Percentiles rank a stretch among this genome's conserved stretches.
These are phyloP conservation scores for Phytopythium litorale DNA, from an alignment of 352 stramenopile genomes.

Conservation along the genomic window DNA sequence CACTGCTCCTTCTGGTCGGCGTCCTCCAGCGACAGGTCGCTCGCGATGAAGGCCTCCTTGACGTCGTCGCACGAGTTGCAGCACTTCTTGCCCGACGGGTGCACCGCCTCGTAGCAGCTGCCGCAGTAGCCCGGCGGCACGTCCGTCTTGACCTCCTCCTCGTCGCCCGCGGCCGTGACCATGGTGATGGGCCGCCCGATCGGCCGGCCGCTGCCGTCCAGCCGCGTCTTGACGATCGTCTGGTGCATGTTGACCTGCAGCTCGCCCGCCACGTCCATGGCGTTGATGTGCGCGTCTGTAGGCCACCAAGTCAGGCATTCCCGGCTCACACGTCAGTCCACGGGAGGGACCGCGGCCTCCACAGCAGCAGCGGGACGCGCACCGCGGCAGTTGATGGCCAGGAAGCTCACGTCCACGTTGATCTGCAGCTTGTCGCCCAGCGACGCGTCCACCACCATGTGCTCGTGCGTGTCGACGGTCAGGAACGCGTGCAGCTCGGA, in stretches of 20 bases:
- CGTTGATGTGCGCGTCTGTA: slow-evolving; percentile 95
- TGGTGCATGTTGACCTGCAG: slow-evolving; percentile 97
- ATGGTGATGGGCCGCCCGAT: slow-evolving; percentile 60
- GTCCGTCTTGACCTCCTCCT: slow-evolving; percentile 32
- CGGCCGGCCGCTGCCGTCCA: slow-evolving; percentile 68
- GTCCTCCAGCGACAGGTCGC: slow-evolving; percentile 66
- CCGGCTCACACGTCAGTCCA: neutral
- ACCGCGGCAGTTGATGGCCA: slow-evolving; percentile 92
- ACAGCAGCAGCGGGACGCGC: neutral
- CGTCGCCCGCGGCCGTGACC: slow-evolving; percentile 17
- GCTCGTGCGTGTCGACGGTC: slow-evolving; percentile 87
- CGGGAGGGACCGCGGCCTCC: too few species aligned
- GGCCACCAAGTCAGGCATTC: neutral
- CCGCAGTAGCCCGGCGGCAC: slow-evolving; percentile 91
- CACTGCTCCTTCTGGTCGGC: slow-evolving; percentile 81
- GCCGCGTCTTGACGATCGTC: slow-evolving; percentile 91
- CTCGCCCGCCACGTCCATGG: slow-evolving; percentile 98
- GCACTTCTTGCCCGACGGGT: slow-evolving; percentile 64
- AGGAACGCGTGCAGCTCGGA: slow-evolving; percentile 83
- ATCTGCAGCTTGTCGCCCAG: slow-evolving; percentile 95
- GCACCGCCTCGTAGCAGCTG: slow-evolving; percentile 91
- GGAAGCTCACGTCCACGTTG: slow-evolving; percentile 98
- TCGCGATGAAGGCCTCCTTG: slow-evolving; percentile 81
- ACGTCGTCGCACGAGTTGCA: slow-evolving; percentile 84
- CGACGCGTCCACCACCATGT: slow-evolving; percentile 95